These are phyloP conservation scores for Pleurotus djamor DNA, from an alignment of 768 basidiomycete genomes.

Conservation along the genomic window DNA sequence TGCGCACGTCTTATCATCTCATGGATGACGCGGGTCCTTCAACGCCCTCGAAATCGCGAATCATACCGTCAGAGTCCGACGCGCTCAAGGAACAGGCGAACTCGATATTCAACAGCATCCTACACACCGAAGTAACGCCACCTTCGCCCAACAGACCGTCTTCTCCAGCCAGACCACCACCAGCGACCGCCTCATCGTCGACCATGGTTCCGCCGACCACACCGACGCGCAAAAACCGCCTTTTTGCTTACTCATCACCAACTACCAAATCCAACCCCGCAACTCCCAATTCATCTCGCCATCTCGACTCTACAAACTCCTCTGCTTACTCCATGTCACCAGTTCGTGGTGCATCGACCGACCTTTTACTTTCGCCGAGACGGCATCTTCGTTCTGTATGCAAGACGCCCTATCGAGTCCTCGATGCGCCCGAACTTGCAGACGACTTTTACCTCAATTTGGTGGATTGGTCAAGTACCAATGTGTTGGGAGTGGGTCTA, in stretches of 20 bases:
- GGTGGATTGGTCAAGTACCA: slow-evolving; percentile 96
- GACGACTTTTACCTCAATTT: slow-evolving; percentile 99
- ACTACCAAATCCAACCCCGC: slow-evolving; percentile 49
- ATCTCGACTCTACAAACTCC: slow-evolving; percentile 82
- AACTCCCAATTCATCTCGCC: slow-evolving; percentile 44
- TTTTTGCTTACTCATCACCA: slow-evolving; percentile 70
- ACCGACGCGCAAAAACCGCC: slow-evolving; percentile 44
- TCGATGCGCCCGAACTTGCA: slow-evolving; percentile 95
- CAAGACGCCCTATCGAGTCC: slow-evolving; percentile 95
- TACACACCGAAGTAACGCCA: slow-evolving; percentile 78
- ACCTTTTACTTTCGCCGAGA: slow-evolving; percentile 81
- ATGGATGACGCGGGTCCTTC: slow-evolving; percentile 56
- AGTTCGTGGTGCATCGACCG: slow-evolving; percentile 79
- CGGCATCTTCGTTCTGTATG: slow-evolving; percentile 80
- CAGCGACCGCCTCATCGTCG: slow-evolving; percentile 34
- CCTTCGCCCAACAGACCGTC: slow-evolving; percentile 59
- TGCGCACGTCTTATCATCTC: slow-evolving; percentile 67
- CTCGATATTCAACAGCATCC: slow-evolving; percentile 72
- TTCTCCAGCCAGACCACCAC: slow-evolving; percentile 54
- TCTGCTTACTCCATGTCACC: slow-evolving; percentile 91
- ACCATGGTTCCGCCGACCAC: slow-evolving; percentile 41
- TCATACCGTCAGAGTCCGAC: slow-evolving; percentile 69
- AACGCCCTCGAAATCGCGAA: slow-evolving; percentile 59
- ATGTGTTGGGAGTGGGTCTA: slow-evolving; percentile 92
- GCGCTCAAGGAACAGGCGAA: slow-evolving; percentile 89